Percentiles rank a stretch among this genome's conserved stretches.
Evolutionary conservation across 805 yeast species (phyloP).

Genomic region (Candida orba): DNA sequence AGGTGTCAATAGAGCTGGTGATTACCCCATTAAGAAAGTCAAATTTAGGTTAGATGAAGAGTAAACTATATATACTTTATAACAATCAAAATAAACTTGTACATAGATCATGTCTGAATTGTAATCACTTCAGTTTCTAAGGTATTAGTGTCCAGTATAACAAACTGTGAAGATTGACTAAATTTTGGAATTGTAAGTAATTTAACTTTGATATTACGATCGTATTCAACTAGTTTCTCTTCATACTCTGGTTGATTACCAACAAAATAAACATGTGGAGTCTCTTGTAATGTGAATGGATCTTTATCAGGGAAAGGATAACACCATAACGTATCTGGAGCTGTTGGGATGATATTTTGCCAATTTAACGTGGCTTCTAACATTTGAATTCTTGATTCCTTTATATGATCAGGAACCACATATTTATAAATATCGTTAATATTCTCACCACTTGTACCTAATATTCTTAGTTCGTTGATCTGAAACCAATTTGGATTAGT

Average conservation of each 20-base stretch:
- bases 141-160: constrained; percentile 51
- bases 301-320: constrained; percentile 74
- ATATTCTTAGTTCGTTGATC: constrained; percentile 44
- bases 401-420: constrained; percentile 32
- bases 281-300: constrained; percentile 72
- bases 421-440: constrained; percentile 73
- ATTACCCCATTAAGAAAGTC: constrained; percentile 38
- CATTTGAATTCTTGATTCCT: constrained; percentile 37
- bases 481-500: constrained; percentile 77
- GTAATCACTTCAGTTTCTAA: constrained; percentile 47
- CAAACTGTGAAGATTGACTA: constrained; percentile 54
- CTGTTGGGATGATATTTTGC: constrained; percentile 89
- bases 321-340: constrained; percentile 91
- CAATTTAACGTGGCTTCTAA: constrained; percentile 67
- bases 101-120: constrained; percentile 9
- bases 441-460: constrained; percentile 84
- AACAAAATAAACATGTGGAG: constrained; percentile 80
- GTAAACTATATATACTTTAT: background rate
- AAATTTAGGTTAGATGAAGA: constrained; percentile 7
- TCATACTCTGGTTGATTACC: constrained; percentile 75
- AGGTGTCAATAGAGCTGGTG: constrained; percentile 45
- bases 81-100: constrained; percentile 2
- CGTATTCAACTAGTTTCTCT: constrained; percentile 33
- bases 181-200: constrained; percentile 70
- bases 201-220: constrained; percentile 35